Evolutionary conservation across 106 monocot genomes (phyloP), one percentile per base, ranked within the genome.

Genomic region (Dendrobium huoshanense): DNA sequence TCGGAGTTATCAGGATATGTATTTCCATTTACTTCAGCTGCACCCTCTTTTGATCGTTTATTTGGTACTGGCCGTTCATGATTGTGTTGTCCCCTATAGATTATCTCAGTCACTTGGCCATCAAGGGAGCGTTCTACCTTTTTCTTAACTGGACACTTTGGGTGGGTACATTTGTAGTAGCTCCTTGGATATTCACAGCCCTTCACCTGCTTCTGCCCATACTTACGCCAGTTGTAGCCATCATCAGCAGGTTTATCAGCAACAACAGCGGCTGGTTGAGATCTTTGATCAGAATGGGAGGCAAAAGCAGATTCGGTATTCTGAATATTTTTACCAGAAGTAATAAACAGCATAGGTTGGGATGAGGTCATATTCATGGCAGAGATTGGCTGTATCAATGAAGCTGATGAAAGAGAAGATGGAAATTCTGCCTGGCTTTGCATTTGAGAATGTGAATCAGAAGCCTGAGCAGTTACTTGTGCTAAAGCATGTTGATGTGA

Each of bases 161-260:
- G 75, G 64, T 83, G 83, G 15, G 85, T 85, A 85, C 85, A 88
- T 78, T 86, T 88, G 68, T 88, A 88, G 59, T 86, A 88, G 59
- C 86, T 88, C 74, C 86, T 65, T 41, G 85, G 88, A 86, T 51
- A 86, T 64, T 84, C 86, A 72, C 89, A 81, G 5, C 89, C 83
- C 31, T 86, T 89, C 15, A 89, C 89, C 55, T 89, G 89, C 79
- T 89, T 89, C 45, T 86, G 86, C 58, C 89, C 89, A 80, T 89
- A 89, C 72, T 89, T 89, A 2, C 89, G 78, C 89, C 89, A 89
- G 43, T 88, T 91, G 84, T 91, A 94, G 31, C 91, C 91, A 78
- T 94, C 92, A 67, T 85, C 87, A 44, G 82, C 78, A 40, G 88
- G 85, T 77, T 88, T 88, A 9, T 88, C 88, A 22, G 77, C 75